A percentile compares a stretch with the other conserved stretches of the same genome.
These are phyloP conservation scores for Sistotremastrum suecicum DNA, from an alignment of 768 basidiomycete genomes.

Conservation along the genomic window DNA sequence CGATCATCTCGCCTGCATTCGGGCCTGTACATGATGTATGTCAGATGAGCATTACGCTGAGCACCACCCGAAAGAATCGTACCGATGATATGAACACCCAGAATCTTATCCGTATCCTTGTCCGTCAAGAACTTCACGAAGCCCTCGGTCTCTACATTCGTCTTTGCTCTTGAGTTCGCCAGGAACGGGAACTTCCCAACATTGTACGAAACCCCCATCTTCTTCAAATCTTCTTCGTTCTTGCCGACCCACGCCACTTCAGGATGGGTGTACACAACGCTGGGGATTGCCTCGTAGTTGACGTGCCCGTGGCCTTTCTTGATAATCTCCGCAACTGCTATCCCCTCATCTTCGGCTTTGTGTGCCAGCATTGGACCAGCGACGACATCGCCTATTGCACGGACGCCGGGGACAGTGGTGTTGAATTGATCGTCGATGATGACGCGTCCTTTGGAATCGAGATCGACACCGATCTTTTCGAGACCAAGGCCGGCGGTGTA, in stretches of 20 bases:
- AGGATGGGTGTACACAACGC: slow-evolving; percentile 92
- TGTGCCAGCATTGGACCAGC: slow-evolving; percentile 99
- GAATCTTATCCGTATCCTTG: slow-evolving; percentile 87
- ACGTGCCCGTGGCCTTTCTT: slow-evolving; percentile 91
- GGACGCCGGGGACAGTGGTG: slow-evolving; percentile 82
- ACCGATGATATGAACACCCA: slow-evolving; percentile 92
- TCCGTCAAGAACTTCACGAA: slow-evolving; percentile 92
- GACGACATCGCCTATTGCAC: slow-evolving; percentile 95
- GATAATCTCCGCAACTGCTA: slow-evolving; percentile 92
- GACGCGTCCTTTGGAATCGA: slow-evolving; percentile 83
- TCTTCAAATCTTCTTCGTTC: slow-evolving; percentile 92
- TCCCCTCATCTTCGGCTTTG: slow-evolving; percentile 95
- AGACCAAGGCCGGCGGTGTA: slow-evolving; percentile 80
- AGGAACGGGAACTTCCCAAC: slow-evolving; percentile 90
- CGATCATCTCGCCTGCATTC: slow-evolving; percentile 95
- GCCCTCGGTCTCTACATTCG: slow-evolving; percentile 85
- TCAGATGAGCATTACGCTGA: too few species aligned
- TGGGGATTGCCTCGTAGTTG: slow-evolving; percentile 90
- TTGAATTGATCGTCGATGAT: slow-evolving; percentile 93
- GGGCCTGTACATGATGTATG: slow-evolving; percentile 33
- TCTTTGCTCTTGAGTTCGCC: slow-evolving; percentile 97
- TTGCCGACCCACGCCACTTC: slow-evolving; percentile 95
- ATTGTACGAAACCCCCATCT: slow-evolving; percentile 78
- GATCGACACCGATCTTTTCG: slow-evolving; percentile 81
- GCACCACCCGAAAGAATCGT: slow-evolving; percentile 7